These are phyloP conservation scores for Cyberlindnera euphorbiiphila DNA, from an alignment of 805 yeast species.

Conservation along the genomic window DNA sequence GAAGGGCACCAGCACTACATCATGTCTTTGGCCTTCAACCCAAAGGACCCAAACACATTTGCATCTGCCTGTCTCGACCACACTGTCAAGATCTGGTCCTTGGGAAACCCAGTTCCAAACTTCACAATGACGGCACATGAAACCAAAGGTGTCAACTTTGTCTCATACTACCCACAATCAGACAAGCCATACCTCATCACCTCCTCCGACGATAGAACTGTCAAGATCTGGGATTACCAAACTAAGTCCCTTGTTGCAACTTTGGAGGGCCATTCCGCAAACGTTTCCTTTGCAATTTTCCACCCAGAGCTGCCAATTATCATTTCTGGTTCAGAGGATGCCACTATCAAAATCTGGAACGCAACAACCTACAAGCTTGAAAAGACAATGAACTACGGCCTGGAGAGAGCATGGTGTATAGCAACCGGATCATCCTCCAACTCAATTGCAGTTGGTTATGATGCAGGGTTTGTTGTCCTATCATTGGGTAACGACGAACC, in stretches of 20 bases:
- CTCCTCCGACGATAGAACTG: slow-evolving; percentile 84
- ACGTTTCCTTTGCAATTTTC: slow-evolving; percentile 95
- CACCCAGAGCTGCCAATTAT: slow-evolving; percentile 97
- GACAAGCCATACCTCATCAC: slow-evolving; percentile 96
- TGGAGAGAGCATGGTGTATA: slow-evolving; percentile 97
- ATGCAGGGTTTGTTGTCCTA: slow-evolving; percentile 86
- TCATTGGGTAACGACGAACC: slow-evolving; percentile 95
- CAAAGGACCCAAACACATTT: slow-evolving; percentile 95
- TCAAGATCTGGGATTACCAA: slow-evolving; percentile 95
- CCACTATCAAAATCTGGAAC: slow-evolving; percentile 92
- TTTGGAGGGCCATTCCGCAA: slow-evolving; percentile 87
- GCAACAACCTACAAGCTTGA: slow-evolving; percentile 91
- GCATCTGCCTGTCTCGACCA: slow-evolving; percentile 96
- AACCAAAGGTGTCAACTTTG: slow-evolving; percentile 90
- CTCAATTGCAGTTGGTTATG: slow-evolving; percentile 88
- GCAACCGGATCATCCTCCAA: slow-evolving; percentile 68
- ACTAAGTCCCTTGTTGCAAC: slow-evolving; percentile 94
- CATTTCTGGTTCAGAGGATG: slow-evolving; percentile 95
- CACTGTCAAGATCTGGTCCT: slow-evolving; percentile 94
- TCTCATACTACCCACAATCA: slow-evolving; percentile 94
- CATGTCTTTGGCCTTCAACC: slow-evolving; percentile 92
- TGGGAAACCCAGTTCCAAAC: slow-evolving; percentile 84
- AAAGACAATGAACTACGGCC: slow-evolving; percentile 82
- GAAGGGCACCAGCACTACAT: slow-evolving; percentile 96
- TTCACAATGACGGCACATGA: slow-evolving; percentile 90